A percentile compares a stretch with the other conserved stretches of the same genome.
phyloP scores from a whole-genome alignment of 148 eudicot genomes.

The Diospyros kaki region DNA sequence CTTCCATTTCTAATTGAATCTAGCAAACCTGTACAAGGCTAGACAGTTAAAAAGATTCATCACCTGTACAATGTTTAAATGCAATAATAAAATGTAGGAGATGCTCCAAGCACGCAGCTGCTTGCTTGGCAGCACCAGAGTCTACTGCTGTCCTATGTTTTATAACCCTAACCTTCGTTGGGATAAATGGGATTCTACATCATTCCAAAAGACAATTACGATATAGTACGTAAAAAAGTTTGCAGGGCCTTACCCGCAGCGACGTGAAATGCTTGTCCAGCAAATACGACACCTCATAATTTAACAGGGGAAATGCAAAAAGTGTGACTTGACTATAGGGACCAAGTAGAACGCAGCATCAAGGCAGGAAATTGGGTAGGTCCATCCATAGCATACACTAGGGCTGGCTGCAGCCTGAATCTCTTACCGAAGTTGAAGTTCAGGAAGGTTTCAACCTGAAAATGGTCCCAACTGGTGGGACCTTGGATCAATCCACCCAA shows the following conservation, averaged over 20 bases:
- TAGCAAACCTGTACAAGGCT: neutral
- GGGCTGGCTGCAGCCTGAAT: conserved; percentile 59
- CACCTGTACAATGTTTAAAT: no score
- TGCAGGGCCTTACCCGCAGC: neutral
- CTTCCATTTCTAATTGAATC: neutral
- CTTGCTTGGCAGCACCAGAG: no score
- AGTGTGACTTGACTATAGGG: conserved; percentile 29
- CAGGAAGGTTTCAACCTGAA: conserved; percentile 69
- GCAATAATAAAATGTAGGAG: no score
- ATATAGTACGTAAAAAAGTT: neutral
- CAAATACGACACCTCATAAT: neutral
- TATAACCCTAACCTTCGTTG: no score
- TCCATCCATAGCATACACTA: conserved; percentile 59
- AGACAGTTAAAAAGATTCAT: neutral
- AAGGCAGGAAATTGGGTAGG: conserved; percentile 58
- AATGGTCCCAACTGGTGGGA: conserved; percentile 53
- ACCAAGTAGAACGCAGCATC: conserved; percentile 64
- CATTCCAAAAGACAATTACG: neutral
- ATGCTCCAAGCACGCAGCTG: no score
- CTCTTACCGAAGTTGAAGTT: conserved; percentile 56
- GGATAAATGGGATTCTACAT: neutral
- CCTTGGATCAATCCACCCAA: conserved; percentile 57
- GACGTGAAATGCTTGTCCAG: neutral
- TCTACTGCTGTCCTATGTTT: no score
- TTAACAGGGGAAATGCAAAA: neutral